These are phyloP conservation scores for Aeschynomene evenia DNA, from an alignment of 306 rosid species.

Conservation along the genomic window DNA sequence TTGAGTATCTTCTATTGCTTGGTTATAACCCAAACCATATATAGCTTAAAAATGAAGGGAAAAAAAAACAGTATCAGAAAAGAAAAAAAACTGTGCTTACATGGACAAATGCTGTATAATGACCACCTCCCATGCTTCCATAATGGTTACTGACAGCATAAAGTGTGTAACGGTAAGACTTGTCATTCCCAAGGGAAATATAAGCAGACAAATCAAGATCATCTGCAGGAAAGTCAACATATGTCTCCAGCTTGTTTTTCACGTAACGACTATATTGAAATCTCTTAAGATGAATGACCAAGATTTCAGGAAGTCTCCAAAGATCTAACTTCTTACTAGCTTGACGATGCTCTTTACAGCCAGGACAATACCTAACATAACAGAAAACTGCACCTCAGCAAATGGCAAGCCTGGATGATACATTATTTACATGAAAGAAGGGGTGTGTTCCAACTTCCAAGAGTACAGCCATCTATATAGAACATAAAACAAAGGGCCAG, in stretches of 20 bases:
- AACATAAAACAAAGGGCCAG: constrained; percentile 1
- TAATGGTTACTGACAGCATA: constrained; percentile 93
- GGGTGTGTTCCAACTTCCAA: constrained; percentile 9
- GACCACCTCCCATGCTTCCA: constrained; percentile 99
- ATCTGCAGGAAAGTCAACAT: constrained; percentile 86
- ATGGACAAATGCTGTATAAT: constrained; percentile 96
- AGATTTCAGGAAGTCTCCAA: constrained; percentile 97
- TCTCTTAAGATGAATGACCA: constrained; percentile 98
- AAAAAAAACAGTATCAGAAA: background rate
- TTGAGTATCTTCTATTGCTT: constrained; percentile 12
- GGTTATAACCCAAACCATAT: constrained; percentile 11
- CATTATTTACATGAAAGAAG: constrained; percentile 3
- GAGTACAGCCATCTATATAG: constrained; percentile 9
- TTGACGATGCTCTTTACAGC: constrained; percentile 83
- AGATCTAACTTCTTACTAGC: constrained; percentile 97
- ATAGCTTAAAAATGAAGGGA: constrained; percentile 1
- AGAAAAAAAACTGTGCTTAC: constrained; percentile 55
- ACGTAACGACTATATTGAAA: constrained; percentile 85
- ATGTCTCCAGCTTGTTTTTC: constrained; percentile 96
- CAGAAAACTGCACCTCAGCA: constrained; percentile 29
- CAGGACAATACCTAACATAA: constrained; percentile 81
- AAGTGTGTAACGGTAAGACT: constrained; percentile 69
- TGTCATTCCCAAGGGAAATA: constrained; percentile 57
- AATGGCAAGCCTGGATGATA: constrained; percentile 30
- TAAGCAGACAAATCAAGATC: constrained; percentile 85